Conservation (phyloP, 2,329 filamentous ascomycete genomes). For the Diaporthe sp. region DNA sequence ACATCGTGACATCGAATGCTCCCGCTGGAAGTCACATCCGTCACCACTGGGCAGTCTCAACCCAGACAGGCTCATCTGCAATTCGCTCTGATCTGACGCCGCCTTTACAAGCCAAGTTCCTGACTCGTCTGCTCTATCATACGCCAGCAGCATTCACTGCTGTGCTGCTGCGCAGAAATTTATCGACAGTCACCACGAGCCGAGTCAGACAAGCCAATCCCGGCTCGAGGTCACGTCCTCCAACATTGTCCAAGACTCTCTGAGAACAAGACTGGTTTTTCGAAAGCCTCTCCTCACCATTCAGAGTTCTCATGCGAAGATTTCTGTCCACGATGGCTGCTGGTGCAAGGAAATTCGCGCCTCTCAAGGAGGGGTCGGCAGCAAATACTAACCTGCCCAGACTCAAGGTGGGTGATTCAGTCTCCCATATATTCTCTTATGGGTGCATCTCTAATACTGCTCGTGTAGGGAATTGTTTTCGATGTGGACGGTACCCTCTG, state of each 20-base stretch:
- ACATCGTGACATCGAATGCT: constrained; percentile 4
- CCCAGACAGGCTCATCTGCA: not conserved
- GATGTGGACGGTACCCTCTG: constrained; percentile 96
- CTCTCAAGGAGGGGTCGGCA: constrained; percentile 58
- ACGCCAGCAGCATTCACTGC: not conserved
- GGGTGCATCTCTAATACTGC: constrained; percentile 19
- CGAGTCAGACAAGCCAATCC: not conserved
- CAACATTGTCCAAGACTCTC: not conserved
- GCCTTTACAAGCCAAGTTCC: not conserved
- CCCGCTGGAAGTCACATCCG: constrained; percentile 12
- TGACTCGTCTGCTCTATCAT: not conserved
- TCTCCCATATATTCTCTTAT: not conserved
- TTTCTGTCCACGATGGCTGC: constrained; percentile 60
- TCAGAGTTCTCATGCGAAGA: constrained; percentile 46
- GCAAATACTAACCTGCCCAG: constrained; percentile 55
- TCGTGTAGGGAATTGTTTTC: constrained; percentile 76
- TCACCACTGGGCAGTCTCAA: constrained; percentile 8
- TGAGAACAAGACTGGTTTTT: not conserved
- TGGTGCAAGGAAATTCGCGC: constrained; percentile 65
- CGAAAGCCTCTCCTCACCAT: not conserved
- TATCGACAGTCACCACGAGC: not conserved
- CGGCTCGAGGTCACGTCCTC: constrained; percentile 3
- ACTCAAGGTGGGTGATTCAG: constrained; percentile 50
- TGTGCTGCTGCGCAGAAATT: not conserved
- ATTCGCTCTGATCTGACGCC: too few relatives aligned